Evolutionary conservation across 208 protist species (phyloP).

Genomic region (Leishmania braziliensis): DNA sequence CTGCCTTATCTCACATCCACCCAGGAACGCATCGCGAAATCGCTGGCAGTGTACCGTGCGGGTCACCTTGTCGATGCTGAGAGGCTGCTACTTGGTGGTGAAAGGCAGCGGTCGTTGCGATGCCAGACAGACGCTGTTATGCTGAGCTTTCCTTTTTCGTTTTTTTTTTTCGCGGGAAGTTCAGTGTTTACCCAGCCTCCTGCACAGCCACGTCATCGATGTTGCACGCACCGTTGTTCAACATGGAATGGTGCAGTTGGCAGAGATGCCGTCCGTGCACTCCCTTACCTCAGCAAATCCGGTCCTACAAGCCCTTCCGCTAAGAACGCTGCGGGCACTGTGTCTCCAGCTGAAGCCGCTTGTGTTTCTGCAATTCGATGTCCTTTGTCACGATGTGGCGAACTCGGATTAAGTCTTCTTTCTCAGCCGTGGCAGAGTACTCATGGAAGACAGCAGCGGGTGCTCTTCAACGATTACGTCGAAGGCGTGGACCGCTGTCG

Average conservation of each 20-base stretch:
- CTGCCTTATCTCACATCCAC: conserved; percentile 16
- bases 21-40: conserved; percentile 41
- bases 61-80: conserved; percentile 64
- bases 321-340: conserved; percentile 30
- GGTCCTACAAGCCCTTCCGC: conserved; percentile 43
- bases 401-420: conserved; percentile 61
- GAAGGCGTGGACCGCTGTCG: conserved; percentile 28
- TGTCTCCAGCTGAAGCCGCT: conserved; percentile 51
- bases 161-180: conserved; percentile 27
- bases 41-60: conserved; percentile 42
- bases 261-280: conserved; percentile 36
- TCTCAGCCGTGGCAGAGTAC: conserved; percentile 49
- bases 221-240: conserved; percentile 38
- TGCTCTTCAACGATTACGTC: not conserved
- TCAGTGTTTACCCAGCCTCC: conserved; percentile 19
- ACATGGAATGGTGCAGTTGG: conserved; percentile 16
- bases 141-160: conserved; percentile 42
- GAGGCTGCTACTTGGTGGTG: conserved; percentile 52
- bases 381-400: conserved; percentile 66
- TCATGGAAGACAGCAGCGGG: conserved; percentile 20
- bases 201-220: conserved; percentile 27
- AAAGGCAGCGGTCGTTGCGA: conserved; percentile 47
- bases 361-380: conserved; percentile 48
- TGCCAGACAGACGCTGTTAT: conserved; percentile 52
- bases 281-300: conserved; percentile 45